A percentile compares a stretch with the other conserved stretches of the same genome.
Evolutionary conservation across 73 alveolate genomes (phyloP).

Genomic region (Loxodes magnus): DNA sequence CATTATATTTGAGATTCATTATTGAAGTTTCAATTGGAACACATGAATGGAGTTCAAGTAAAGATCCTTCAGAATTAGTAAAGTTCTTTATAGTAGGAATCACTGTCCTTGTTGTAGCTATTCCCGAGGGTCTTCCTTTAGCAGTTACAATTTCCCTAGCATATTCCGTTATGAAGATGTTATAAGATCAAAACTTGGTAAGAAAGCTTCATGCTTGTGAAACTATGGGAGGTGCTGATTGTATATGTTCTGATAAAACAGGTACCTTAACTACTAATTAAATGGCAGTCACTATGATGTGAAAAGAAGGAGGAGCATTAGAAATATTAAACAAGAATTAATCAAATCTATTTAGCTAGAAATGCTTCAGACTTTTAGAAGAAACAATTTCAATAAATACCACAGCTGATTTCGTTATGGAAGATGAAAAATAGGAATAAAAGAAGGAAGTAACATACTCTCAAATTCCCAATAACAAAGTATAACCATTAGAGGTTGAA

Average conservation of each 20-base stretch:
- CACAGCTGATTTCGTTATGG: not conserved
- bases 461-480: too few relatives aligned
- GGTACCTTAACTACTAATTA: constrained; percentile 69
- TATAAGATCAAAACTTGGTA: constrained; percentile 53
- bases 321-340: not conserved
- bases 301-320: not conserved
- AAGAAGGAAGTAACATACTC: too few relatives aligned
- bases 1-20: not conserved
- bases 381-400: not conserved
- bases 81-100: constrained; percentile 57
- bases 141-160: constrained; percentile 77
- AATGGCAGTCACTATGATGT: constrained; percentile 30
- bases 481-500: too few relatives aligned
- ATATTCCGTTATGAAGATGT: constrained; percentile 74
- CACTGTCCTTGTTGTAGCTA: constrained; percentile 64
- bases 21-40: constrained; percentile 31
- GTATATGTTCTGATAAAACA: constrained; percentile 89
- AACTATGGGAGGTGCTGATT: constrained; percentile 88
- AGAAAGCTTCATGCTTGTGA: constrained; percentile 79
- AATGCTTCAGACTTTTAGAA: not conserved
- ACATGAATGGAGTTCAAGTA: constrained; percentile 26
- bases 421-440: not conserved
- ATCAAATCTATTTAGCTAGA: not conserved
- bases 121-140: constrained; percentile 88
- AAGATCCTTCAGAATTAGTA: constrained; percentile 36